Conservation (phyloP, 1,284 basidiomycete genomes). For the Papiliotrema fonsecae region DNA sequence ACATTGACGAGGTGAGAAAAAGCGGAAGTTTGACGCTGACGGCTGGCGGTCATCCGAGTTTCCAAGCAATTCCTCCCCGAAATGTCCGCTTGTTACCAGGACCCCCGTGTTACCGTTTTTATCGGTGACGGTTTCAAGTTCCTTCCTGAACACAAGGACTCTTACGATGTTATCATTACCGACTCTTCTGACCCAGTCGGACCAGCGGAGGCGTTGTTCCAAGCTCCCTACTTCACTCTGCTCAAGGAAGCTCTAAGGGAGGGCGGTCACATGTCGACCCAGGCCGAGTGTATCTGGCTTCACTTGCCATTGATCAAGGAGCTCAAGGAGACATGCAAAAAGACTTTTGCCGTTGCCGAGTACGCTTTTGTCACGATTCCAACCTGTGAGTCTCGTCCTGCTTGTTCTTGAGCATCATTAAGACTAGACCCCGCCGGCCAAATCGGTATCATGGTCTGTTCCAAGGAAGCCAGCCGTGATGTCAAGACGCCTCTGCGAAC, state of each 20-base stretch:
- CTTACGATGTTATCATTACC: constrained; percentile 98
- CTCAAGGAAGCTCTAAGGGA: constrained; percentile 83
- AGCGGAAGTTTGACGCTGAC: background rate
- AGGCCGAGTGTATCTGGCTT: constrained; percentile 94
- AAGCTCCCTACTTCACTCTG: constrained; percentile 95
- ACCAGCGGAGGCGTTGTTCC: constrained; percentile 89
- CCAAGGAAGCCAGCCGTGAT: constrained; percentile 68
- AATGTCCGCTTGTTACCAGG: constrained; percentile 81
- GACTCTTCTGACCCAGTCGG: constrained; percentile 99
- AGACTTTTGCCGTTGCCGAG: constrained; percentile 77
- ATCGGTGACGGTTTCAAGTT: constrained; percentile 98
- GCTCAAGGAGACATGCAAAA: constrained; percentile 66
- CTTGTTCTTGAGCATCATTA: constrained; percentile 1
- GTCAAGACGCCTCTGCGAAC: constrained; percentile 65
- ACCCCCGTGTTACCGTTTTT: constrained; percentile 79
- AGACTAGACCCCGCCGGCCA: constrained; percentile 76
- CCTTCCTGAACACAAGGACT: constrained; percentile 79
- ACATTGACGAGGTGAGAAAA: constrained; percentile 82
- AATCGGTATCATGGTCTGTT: constrained; percentile 91
- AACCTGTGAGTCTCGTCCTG: constrained; percentile 54
- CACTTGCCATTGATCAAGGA: constrained; percentile 84
- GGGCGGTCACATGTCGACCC: constrained; percentile 92
- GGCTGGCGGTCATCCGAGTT: constrained; percentile 86
- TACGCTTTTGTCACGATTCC: constrained; percentile 98
- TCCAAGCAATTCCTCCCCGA: constrained; percentile 90